Evolutionary conservation across 2,329 filamentous ascomycete genomes (phyloP), one percentile per base, ranked within the genome.

Genomic region (Colletotrichum sp.): DNA sequence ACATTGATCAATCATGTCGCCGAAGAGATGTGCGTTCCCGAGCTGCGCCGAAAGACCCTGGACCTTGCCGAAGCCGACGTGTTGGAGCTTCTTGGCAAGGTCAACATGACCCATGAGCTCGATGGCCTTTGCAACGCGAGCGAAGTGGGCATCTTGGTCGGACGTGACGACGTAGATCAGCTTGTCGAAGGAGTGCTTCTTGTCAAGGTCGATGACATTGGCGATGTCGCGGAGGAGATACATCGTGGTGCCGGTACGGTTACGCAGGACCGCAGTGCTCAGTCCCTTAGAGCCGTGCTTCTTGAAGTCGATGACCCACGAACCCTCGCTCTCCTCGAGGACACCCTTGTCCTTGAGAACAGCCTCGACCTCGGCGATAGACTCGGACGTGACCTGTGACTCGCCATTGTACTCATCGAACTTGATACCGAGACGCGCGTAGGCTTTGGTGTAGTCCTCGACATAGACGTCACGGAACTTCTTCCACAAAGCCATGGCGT

Each of bases 161-260:
- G 79, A 72, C 1, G 81, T 79, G 19, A 85, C 85, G n/a, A 87
- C 84, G 52, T 86, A 87, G 3, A 86, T 77, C 84, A 86, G 84
- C 78, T 83, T 81, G 77, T 86, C 84, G 48, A 86, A 85, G 1
- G 68, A 25, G 71, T 84, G 82, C 44, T 89, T 88, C 73, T 93
- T 88, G 72, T 89, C 87, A 81, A 93, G 90, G 83, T 94, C 92
- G 25, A 91, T 82, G 34, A 91, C 91, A 7, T 92, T 91, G 15
- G 91, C 93, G 57, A 95, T 91, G 81, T 95, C 93, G 79, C 93
- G 90, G 32, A 93, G 92, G 44, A 94, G 87, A 82, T 95, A 95
- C 2, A 93, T 88, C 13, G 91, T 91, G 3, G 91, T 94, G 44
- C 93, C 93, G 75, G 80, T 82, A 4, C 92, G 91, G 81, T 92